Conservation (phyloP, 176 grass and related monocot species). For the Bromus sterilis region DNA sequence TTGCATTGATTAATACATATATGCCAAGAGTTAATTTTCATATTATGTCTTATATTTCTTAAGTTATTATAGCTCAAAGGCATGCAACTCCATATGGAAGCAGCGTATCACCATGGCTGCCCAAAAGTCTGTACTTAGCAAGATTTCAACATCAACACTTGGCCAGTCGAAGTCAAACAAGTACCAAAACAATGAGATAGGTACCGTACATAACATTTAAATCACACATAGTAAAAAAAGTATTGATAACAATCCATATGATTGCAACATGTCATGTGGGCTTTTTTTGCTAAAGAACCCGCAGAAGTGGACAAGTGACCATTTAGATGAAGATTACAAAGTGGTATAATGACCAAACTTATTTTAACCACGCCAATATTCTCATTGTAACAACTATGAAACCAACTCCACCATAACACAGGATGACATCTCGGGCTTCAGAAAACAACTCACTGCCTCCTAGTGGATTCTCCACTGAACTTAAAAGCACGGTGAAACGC, state of each 20-base stretch:
- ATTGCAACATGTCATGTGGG: background rate
- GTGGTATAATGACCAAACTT: too few species aligned
- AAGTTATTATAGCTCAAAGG: background rate
- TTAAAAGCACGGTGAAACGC: too few species aligned
- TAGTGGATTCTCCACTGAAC: too few species aligned
- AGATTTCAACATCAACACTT: background rate
- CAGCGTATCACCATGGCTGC: background rate
- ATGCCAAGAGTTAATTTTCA: too few species aligned
- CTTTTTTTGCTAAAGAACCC: background rate
- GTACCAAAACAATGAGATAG: background rate
- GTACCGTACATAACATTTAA: background rate
- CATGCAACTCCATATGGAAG: background rate
- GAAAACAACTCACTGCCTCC: too few species aligned
- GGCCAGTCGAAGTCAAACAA: background rate
- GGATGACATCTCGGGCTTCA: too few species aligned
- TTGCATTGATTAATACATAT: too few species aligned
- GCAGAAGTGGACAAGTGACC: background rate
- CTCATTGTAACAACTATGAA: too few species aligned
- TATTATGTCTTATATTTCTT: background rate
- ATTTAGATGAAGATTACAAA: too few species aligned
- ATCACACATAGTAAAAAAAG: background rate
- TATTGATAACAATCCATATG: background rate
- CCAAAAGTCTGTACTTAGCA: background rate
- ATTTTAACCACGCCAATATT: too few species aligned
- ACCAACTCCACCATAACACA: too few species aligned